Evolutionary conservation across 2,329 filamentous ascomycete species (phyloP).

Genomic region (Dactylellina parvicollis): DNA sequence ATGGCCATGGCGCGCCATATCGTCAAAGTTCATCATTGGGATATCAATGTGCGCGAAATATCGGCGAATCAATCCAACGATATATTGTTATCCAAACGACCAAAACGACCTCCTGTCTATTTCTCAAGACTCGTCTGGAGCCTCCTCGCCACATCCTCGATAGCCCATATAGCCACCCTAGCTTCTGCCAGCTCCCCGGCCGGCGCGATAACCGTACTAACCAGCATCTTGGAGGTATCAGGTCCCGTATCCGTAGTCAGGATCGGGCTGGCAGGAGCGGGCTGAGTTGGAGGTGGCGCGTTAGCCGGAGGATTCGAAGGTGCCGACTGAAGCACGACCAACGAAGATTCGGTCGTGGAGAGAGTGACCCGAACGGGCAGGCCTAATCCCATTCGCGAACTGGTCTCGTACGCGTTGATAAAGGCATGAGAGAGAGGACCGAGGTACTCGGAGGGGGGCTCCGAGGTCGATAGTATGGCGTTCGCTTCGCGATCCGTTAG

Average conservation of each 20-base stretch:
- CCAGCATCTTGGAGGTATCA: slow-evolving; percentile 55
- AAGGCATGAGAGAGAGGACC: slow-evolving; percentile 56
- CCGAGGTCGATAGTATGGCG: slow-evolving; percentile 56
- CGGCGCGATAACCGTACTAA: slow-evolving; percentile 57
- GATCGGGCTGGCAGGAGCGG: slow-evolving; percentile 16
- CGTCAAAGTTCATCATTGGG: too few relatives aligned
- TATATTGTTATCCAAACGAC: too few relatives aligned
- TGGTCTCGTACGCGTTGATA: slow-evolving; percentile 58
- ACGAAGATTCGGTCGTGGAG: slow-evolving; percentile 54
- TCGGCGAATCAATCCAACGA: too few relatives aligned
- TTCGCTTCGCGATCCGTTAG: slow-evolving; percentile 57
- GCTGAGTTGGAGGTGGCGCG: slow-evolving; percentile 13
- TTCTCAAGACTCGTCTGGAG: slow-evolving; percentile 47
- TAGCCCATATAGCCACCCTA: slow-evolving; percentile 57
- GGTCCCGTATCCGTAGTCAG: slow-evolving; percentile 20
- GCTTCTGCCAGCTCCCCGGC: slow-evolving; percentile 57
- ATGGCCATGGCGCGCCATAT: too few relatives aligned
- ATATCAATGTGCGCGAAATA: too few relatives aligned
- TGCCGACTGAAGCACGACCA: slow-evolving; percentile 57
- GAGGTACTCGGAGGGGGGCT: slow-evolving; percentile 47
- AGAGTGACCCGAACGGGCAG: slow-evolving; percentile 56
- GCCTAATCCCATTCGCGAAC: slow-evolving; percentile 57
- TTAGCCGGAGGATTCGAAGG: slow-evolving; percentile 30
- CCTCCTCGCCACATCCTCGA: slow-evolving; percentile 56
- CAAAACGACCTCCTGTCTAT: too few relatives aligned